These are phyloP conservation scores for Verticillium tricorpus DNA, from an alignment of 2,329 filamentous ascomycete species.

Conservation along the genomic window DNA sequence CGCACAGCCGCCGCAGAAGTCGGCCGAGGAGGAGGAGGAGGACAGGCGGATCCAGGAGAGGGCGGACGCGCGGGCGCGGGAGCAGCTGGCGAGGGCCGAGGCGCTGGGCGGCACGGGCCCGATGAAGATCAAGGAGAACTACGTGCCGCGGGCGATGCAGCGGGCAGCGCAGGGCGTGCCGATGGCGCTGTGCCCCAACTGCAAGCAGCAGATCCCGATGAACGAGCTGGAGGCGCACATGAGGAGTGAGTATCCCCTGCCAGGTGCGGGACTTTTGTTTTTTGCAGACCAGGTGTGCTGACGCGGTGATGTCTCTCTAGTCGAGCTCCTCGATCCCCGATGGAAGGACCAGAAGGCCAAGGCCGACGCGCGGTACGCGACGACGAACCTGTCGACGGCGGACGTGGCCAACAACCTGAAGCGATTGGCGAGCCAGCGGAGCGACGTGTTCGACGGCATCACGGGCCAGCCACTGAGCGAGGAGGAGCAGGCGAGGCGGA, in stretches of 20 bases:
- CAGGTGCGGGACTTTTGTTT: too few relatives aligned
- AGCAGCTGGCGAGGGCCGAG: constrained; percentile 75
- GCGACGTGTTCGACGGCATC: constrained; percentile 76
- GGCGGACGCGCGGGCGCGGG: constrained; percentile 54
- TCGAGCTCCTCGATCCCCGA: constrained; percentile 86
- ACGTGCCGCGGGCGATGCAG: constrained; percentile 78
- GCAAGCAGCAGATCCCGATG: constrained; percentile 82
- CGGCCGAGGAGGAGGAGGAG: constrained; percentile 57
- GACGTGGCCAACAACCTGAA: constrained; percentile 95
- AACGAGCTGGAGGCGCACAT: constrained; percentile 89
- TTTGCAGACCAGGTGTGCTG: constrained; percentile 20
- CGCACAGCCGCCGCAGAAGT: constrained; percentile 25
- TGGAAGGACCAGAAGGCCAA: constrained; percentile 97
- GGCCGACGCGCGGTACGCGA: constrained; percentile 76
- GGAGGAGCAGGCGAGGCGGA: constrained; percentile 70
- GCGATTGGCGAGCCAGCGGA: constrained; percentile 83
- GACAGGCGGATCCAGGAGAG: constrained; percentile 59
- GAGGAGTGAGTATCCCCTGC: constrained; percentile 56
- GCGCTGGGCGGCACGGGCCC: constrained; percentile 62
- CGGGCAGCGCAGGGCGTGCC: constrained; percentile 59
- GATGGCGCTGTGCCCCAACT: constrained; percentile 84
- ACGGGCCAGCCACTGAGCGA: constrained; percentile 65
- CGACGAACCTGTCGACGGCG: constrained; percentile 78
- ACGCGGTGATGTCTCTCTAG: constrained; percentile 33
- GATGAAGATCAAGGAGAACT: constrained; percentile 92